Conservation (phyloP, 2,329 filamentous ascomycete species). For the Penicillium rolfsii region DNA sequence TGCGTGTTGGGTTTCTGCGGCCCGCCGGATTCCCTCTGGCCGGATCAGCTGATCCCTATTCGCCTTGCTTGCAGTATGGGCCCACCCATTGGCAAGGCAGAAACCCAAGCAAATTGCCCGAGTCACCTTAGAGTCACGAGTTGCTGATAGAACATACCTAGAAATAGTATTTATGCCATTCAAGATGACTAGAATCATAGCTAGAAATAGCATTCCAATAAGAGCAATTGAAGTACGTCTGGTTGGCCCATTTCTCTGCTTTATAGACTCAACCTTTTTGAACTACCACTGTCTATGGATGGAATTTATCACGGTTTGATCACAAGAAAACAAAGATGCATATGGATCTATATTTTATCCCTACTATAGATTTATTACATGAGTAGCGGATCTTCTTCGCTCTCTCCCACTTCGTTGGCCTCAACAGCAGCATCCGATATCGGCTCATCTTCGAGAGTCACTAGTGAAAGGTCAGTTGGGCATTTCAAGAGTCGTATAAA, state of each 20-base stretch:
- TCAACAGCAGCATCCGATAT: conserved; percentile 19
- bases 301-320: no score
- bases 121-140: no score
- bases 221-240: no score
- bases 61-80: conserved; percentile 1
- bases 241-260: no score
- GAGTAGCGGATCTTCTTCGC: conserved; percentile 21
- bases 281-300: neutral
- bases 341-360: conserved; percentile 4
- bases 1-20: conserved; percentile 18
- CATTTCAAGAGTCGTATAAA: neutral
- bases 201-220: no score
- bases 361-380: conserved; percentile 1
- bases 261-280: no score
- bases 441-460: conserved; percentile 23
- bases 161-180: no score
- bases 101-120: no score
- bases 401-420: conserved; percentile 28
- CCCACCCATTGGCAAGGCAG: neutral
- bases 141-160: no score
- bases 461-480: conserved; percentile 23
- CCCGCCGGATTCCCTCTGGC: conserved; percentile 11
- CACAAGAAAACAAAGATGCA: neutral
- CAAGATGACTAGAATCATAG: no score
- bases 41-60: conserved; percentile 18